phyloP scores from a whole-genome alignment of 2,329 filamentous ascomycete genomes.

The Pseudocercospora crystallina region DNA sequence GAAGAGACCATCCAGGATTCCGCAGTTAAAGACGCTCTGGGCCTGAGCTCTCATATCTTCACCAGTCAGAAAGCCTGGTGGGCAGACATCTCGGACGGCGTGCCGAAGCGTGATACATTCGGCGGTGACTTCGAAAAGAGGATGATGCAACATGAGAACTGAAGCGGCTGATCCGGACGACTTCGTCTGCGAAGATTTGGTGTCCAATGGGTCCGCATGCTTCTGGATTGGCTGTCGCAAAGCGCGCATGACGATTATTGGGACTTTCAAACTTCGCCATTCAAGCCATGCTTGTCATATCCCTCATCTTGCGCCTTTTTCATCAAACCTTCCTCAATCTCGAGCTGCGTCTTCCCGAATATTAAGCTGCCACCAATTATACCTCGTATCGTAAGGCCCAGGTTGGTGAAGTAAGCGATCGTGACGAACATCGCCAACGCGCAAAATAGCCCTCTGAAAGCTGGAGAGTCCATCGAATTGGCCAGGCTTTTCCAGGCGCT shows the following conservation, averaged over 20 bases:
- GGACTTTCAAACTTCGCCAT: too few species aligned
- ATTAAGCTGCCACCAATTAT: conserved; percentile 12
- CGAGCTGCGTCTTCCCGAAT: conserved; percentile 10
- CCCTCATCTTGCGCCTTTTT: conserved; percentile 11
- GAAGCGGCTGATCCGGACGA: too few species aligned
- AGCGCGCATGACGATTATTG: too few species aligned
- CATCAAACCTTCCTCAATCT: conserved; percentile 11
- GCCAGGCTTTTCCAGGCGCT: conserved; percentile 14
- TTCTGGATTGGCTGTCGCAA: too few species aligned
- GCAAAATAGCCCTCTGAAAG: conserved; percentile 10
- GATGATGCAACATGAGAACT: background rate
- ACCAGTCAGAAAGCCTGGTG: conserved; percentile 25
- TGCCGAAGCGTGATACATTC: conserved; percentile 18
- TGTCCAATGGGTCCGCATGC: too few species aligned
- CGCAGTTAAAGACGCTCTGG: conserved; percentile 18
- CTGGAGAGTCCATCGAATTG: conserved; percentile 15
- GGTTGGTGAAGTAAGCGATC: conserved; percentile 10
- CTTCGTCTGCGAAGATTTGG: too few species aligned
- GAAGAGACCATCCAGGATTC: conserved; percentile 18
- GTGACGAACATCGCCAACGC: conserved; percentile 12
- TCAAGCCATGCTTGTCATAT: too few species aligned
- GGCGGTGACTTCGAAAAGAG: conserved; percentile 15
- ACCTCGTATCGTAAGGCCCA: conserved; percentile 10
- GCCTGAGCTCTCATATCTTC: conserved; percentile 20
- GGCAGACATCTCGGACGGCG: conserved; percentile 19